Conservation (phyloP, 805 yeast genomes). For the Hyphopichia homilentoma region DNA sequence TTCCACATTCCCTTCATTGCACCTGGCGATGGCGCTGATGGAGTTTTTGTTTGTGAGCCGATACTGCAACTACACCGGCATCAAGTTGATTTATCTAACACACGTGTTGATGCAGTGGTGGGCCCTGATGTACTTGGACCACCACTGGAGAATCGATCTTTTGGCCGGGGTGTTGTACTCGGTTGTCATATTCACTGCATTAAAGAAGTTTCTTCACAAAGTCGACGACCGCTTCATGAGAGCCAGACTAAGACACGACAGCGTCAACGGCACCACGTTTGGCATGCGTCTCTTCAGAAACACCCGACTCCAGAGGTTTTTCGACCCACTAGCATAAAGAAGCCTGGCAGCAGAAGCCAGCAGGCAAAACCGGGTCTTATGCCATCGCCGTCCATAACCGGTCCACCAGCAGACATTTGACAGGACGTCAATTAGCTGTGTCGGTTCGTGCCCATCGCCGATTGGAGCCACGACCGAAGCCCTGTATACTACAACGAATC, state of each 20-base stretch:
- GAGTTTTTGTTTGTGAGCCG: conserved; percentile 42
- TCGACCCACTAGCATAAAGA: conserved; percentile 42
- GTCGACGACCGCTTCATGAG: conserved; percentile 34
- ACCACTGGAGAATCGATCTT: conserved; percentile 66
- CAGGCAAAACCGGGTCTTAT: too few relatives aligned
- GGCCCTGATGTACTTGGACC: conserved; percentile 71
- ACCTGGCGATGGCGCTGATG: conserved; percentile 60
- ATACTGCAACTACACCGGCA: conserved; percentile 32
- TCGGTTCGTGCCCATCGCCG: too few relatives aligned
- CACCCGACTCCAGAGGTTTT: conserved; percentile 46
- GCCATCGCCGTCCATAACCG: too few relatives aligned
- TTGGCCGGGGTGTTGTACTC: conserved; percentile 55
- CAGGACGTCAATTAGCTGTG: too few relatives aligned
- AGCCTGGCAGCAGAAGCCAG: too few relatives aligned
- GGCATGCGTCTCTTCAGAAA: conserved; percentile 64
- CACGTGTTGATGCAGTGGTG: conserved; percentile 65
- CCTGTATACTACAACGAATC: too few relatives aligned
- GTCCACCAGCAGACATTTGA: too few relatives aligned
- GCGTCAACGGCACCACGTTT: conserved; percentile 44
- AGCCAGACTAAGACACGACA: conserved; percentile 37
- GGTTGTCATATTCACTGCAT: conserved; percentile 35
- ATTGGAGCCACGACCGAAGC: too few relatives aligned
- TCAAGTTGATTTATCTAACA: conserved; percentile 32
- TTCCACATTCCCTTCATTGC: conserved; percentile 62
- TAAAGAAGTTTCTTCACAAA: conserved; percentile 21